These are phyloP conservation scores for Cladosporium oxysporum DNA, from an alignment of 2,329 filamentous ascomycete species.

Conservation along the genomic window DNA sequence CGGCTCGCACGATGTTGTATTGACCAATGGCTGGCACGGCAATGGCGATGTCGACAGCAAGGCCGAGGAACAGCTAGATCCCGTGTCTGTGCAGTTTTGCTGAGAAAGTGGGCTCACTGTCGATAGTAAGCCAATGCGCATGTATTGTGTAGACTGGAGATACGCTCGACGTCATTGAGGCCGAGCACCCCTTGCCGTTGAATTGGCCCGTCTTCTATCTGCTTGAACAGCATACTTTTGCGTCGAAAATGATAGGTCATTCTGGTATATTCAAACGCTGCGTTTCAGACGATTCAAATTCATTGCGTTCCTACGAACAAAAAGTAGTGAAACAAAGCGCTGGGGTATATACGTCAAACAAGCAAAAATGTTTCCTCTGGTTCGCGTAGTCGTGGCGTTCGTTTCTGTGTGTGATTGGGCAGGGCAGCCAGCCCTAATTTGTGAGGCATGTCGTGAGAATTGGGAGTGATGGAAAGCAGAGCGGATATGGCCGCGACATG, in stretches of 20 bases:
- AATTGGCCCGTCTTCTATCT: too few relatives aligned
- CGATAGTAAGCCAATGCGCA: too few relatives aligned
- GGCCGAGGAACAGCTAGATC: neutral
- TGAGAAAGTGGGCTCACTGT: neutral
- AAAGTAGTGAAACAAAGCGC: neutral
- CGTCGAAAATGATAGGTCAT: too few relatives aligned
- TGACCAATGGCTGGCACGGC: neutral
- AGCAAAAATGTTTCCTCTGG: neutral
- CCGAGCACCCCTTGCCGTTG: too few relatives aligned
- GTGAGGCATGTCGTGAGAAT: neutral
- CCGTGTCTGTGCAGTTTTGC: neutral
- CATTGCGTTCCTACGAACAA: neutral
- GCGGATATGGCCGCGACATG: neutral
- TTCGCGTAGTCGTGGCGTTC: neutral
- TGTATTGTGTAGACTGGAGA: too few relatives aligned
- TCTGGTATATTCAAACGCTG: too few relatives aligned
- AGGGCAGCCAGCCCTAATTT: neutral
- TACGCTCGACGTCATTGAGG: too few relatives aligned
- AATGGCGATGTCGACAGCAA: neutral
- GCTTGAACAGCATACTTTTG: too few relatives aligned
- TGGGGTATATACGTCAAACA: slow-evolving; percentile 13
- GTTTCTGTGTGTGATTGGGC: neutral
- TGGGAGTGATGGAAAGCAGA: neutral
- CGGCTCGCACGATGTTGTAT: neutral
- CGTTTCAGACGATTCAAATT: too few relatives aligned